Percentiles rank a stretch among this genome's conserved stretches.
These are phyloP conservation scores for Alternaria sp. DNA, from an alignment of 2,329 filamentous ascomycete genomes.

Conservation along the genomic window DNA sequence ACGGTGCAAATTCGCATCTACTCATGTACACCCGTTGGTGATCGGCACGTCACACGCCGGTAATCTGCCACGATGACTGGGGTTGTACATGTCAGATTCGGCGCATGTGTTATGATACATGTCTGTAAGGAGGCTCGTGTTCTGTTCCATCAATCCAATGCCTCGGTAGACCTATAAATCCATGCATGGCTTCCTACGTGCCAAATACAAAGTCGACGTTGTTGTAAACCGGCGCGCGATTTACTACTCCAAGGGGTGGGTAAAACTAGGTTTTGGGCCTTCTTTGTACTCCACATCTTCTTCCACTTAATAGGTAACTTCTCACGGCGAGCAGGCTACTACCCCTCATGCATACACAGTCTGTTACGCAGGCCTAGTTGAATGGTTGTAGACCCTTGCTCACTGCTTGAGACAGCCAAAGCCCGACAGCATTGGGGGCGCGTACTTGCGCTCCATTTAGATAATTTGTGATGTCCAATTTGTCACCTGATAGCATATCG, in stretches of 20 bases:
- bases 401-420: background rate
- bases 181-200: background rate
- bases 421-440: constrained; percentile 5
- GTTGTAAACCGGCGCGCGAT: background rate
- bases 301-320: background rate
- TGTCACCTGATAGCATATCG: background rate
- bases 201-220: background rate
- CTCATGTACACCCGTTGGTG: background rate
- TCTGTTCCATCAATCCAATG: background rate
- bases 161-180: background rate
- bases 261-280: background rate
- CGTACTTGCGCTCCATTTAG: background rate
- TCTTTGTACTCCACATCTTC: background rate
- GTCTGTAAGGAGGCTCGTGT: background rate
- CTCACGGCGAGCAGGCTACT: constrained; percentile 2
- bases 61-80: constrained; percentile 9
- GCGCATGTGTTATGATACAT: background rate
- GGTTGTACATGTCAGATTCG: constrained; percentile 1
- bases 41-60: constrained; percentile 9
- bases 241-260: background rate
- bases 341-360: background rate
- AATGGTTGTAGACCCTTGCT: too few species aligned
- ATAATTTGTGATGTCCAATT: background rate
- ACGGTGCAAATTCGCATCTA: background rate
- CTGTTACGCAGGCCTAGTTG: background rate